Base-by-base conservation (phyloP, 768 basidiomycete species). In the Amanita thiersii region DNA sequence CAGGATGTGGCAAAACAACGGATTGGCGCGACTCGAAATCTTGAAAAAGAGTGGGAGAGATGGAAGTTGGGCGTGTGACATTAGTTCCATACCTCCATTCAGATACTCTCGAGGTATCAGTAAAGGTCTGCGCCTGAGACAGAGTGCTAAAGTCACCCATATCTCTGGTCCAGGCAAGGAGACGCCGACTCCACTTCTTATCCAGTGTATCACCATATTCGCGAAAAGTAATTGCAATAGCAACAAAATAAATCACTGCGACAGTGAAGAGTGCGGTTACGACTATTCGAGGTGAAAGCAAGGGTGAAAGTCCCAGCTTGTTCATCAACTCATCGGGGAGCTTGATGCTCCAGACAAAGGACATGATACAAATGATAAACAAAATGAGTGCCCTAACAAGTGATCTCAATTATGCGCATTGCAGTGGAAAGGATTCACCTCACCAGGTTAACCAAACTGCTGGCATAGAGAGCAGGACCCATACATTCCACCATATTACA, bases 391-490 rank as follows among this genome's bases (percentile, higher is more conserved):
- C 77, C 73, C 73, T 74, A 31, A 3, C 14, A 34, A 9, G 39
- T 23, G 19, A 19, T 8, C 10, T 9, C 29, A 37, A 41, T 23
- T 4, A 17, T 9, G 15, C 9, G 2, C 2, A 33, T 12, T 24
- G 15, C 2, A 18, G 3, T 24, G 12, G 31, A 19, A 26, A 14
- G 6, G 15, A 12, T 18, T 21, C 5, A 15, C 32, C 53, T 14
- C 44, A 75, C 79, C 79, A 84, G 5, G 75, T 65, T 24, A 82
- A 68, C 76, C 78, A 83, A 10, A 77, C 51, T 0, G 70, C 73
- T 0, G 81, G 81, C 64, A 79, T 69, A 0, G 79, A 74, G 20
- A 84, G 63, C 14, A 83, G 46, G 1, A 82, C 72, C 79, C 81
- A 82, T 12, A 82, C 75, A 46, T 84, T 84, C 81, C 81, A 68